Conservation (phyloP, 768 basidiomycete genomes). For the Myochromella boudieri region DNA sequence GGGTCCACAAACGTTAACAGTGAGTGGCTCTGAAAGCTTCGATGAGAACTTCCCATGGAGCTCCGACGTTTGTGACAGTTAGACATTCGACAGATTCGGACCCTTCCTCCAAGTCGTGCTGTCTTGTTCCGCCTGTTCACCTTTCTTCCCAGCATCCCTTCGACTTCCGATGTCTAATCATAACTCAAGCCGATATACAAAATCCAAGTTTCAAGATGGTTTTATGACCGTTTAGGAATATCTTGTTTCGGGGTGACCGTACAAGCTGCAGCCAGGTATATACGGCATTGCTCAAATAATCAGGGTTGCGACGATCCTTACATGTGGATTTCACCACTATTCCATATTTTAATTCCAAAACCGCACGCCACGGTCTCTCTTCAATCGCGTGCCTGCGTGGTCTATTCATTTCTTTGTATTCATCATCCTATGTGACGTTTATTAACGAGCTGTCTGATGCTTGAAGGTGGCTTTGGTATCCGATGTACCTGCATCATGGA, state of each 20-base stretch:
- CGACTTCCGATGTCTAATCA: conserved; percentile 1
- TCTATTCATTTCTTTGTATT: background rate
- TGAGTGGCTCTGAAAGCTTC: background rate
- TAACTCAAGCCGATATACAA: background rate
- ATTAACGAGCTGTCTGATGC: conserved; percentile 2
- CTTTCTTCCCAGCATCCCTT: background rate
- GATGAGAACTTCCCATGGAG: conserved; percentile 5
- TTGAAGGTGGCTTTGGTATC: background rate
- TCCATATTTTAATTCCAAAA: too few relatives aligned
- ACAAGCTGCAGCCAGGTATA: too few relatives aligned
- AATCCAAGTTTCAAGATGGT: background rate
- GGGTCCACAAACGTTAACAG: background rate
- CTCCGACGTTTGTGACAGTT: conserved; percentile 7
- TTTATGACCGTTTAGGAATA: background rate
- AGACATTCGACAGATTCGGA: conserved; percentile 5
- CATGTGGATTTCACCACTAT: too few relatives aligned
- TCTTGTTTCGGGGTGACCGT: background rate
- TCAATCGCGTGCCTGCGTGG: background rate
- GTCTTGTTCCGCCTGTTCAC: conserved; percentile 7
- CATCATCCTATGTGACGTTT: background rate
- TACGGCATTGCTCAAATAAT: too few relatives aligned
- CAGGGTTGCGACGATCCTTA: too few relatives aligned
- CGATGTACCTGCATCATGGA: conserved; percentile 8
- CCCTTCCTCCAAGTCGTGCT: background rate
- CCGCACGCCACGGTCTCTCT: too few relatives aligned